phyloP scores from a whole-genome alignment of 2,329 filamentous ascomycete species.

The Pseudogymnoascus sp. region DNA sequence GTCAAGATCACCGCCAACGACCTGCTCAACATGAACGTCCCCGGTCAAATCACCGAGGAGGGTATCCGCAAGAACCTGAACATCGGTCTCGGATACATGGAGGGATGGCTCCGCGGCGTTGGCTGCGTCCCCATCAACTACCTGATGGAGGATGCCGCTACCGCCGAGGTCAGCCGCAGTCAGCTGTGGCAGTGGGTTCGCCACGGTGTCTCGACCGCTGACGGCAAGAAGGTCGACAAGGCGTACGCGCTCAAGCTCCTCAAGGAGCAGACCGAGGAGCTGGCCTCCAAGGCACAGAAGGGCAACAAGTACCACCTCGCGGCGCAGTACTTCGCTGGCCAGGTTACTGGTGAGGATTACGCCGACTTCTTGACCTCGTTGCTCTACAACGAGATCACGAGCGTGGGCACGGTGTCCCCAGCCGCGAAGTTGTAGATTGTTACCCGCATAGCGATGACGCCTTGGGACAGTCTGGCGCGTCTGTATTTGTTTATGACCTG shows the following conservation, averaged over 20 bases:
- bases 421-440: conserved; percentile 26
- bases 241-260: conserved; percentile 79
- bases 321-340: conserved; percentile 82
- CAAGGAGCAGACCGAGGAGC: conserved; percentile 71
- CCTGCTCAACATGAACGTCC: conserved; percentile 95
- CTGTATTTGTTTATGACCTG: conserved; percentile 8
- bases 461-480: not conserved
- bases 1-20: conserved; percentile 80
- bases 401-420: conserved; percentile 42
- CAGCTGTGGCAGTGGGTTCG: conserved; percentile 96
- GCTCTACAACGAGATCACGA: conserved; percentile 81
- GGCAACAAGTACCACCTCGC: conserved; percentile 90
- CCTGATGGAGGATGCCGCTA: conserved; percentile 97
- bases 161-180: conserved; percentile 86
- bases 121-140: conserved; percentile 97
- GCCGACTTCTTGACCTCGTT: conserved; percentile 92
- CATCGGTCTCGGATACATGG: conserved; percentile 97
- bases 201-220: conserved; percentile 64
- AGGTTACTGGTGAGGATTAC: conserved; percentile 96
- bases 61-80: conserved; percentile 97
- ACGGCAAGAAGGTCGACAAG: conserved; percentile 91
- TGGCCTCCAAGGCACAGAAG: conserved; percentile 66
- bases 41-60: conserved; percentile 82
- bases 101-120: conserved; percentile 90
- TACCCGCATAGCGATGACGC: not conserved